Percentiles rank a stretch among this genome's conserved stretches.
Conservation (phyloP, 495 filamentous ascomycete genomes). For the Cudoniella acicularis region DNA sequence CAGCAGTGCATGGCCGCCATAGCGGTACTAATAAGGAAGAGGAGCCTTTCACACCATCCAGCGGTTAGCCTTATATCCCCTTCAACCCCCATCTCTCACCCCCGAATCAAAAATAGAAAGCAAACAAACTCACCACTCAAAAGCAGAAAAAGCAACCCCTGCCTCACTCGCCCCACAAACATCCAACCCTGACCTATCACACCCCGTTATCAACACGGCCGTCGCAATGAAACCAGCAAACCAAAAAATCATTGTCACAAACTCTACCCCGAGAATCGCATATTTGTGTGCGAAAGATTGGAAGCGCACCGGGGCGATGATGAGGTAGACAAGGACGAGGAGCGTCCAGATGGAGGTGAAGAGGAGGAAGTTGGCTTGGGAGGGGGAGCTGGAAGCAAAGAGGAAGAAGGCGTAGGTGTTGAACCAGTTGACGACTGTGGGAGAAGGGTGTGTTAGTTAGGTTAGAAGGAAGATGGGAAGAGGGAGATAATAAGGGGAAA, state of each 20-base stretch:
- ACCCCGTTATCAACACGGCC: constrained; percentile 53
- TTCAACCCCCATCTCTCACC: not conserved
- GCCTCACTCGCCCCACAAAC: constrained; percentile 37
- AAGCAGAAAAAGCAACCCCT: constrained; percentile 29
- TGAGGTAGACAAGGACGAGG: constrained; percentile 63
- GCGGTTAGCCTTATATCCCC: not conserved
- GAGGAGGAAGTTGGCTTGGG: constrained; percentile 64
- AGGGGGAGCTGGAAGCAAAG: constrained; percentile 33
- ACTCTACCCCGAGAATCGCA: constrained; percentile 60
- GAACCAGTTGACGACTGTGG: constrained; percentile 27
- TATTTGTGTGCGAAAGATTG: constrained; percentile 55
- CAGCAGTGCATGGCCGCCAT: constrained; percentile 12
- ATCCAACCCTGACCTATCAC: constrained; percentile 29
- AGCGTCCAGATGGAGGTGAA: constrained; percentile 72
- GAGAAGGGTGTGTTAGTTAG: constrained; percentile 20
- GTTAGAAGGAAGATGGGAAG: not conserved
- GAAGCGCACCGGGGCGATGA: constrained; percentile 57
- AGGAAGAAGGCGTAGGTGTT: constrained; percentile 1
- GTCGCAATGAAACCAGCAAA: constrained; percentile 78
- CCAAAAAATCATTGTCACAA: constrained; percentile 82
- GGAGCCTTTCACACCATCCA: constrained; percentile 1
- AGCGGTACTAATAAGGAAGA: constrained; percentile 4
- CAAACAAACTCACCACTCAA: constrained; percentile 26
- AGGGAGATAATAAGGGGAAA: not conserved
- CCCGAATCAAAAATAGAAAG: not conserved